Evolutionary conservation across 2,329 filamentous ascomycete genomes (phyloP), one percentile per base, ranked within the genome.

Genomic region (Colletotrichum sp.): DNA sequence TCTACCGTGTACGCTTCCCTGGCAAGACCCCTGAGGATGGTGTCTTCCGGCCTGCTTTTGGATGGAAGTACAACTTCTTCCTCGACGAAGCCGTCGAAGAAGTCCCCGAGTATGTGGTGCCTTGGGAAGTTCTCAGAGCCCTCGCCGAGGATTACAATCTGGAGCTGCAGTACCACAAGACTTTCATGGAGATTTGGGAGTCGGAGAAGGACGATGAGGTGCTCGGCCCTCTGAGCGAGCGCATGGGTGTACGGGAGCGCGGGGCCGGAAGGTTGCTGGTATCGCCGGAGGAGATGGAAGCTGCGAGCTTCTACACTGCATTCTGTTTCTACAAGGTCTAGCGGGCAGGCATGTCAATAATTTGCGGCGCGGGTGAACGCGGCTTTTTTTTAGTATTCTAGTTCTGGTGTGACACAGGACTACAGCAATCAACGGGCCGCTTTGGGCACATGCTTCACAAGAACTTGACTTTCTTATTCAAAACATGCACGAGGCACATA

Each of bases 271-370:
- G 80, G 18, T 85, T 98, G 78, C 84, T 94, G 63, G 95, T 98
- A 67, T 94, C 92, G 2, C 90, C 94, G 15, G 94, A 98, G 82
- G 97, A 99, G 87, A 94, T 98, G 90, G 96, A 99, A 84, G 97
- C 97, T 60, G 95, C 94, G 13, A 92, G 91, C 80, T 98, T 99
- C 82, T 99, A 99, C 82, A 92, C 98, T 80, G 96, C 95, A 2
- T 99, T 99, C 82, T 98, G 96, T 86, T 99, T 99, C 85, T 98
- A 98, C 86, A 98, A 98, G 88, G 95, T 98, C 61, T n/a, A n/a
- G n/a, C n/a, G n/a, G n/a, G n/a, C n/a, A n/a, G n/a, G n/a, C n/a
- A n/a, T n/a, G n/a, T n/a, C n/a, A n/a, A n/a, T n/a, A n/a, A n/a
- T n/a, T n/a, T n/a, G n/a, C n/a, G n/a, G n/a, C n/a, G n/a, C n/a